These are phyloP conservation scores for Elsinoe arachidis DNA, from an alignment of 2,329 filamentous ascomycete genomes.

Conservation along the genomic window DNA sequence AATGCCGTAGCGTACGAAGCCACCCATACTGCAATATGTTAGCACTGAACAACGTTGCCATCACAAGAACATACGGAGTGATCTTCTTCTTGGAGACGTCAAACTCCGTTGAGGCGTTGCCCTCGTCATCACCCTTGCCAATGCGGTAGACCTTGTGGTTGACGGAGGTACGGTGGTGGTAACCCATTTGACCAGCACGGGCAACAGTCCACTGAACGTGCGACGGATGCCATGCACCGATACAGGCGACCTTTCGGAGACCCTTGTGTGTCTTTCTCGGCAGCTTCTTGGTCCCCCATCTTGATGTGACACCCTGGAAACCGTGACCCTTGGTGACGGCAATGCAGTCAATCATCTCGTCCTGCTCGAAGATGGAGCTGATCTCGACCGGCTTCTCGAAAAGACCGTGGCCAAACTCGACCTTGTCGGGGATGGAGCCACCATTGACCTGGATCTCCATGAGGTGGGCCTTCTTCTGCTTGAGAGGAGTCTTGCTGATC, in stretches of 20 bases:
- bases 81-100: constrained; percentile 99
- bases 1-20: constrained; percentile 98
- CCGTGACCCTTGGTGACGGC: constrained; percentile 99
- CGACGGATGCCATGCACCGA: constrained; percentile 99
- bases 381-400: constrained; percentile 99
- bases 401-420: constrained; percentile 85
- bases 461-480: constrained; percentile 99
- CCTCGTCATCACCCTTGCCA: constrained; percentile 82
- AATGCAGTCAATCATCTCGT: constrained; percentile 99
- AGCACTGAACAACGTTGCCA: constrained; percentile 21
- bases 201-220: constrained; percentile 99
- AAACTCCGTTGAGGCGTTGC: constrained; percentile 88
- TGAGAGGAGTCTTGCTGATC: constrained; percentile 97
- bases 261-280: constrained; percentile 99
- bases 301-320: constrained; percentile 90
- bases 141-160: constrained; percentile 99
- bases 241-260: constrained; percentile 99
- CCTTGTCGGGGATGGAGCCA: constrained; percentile 91
- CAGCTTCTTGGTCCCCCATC: constrained; percentile 99
- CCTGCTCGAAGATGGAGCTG: constrained; percentile 93
- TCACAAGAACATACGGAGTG: constrained; percentile 72
- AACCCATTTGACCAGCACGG: constrained; percentile 98
- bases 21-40: constrained; percentile 66
- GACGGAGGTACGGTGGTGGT: constrained; percentile 99
- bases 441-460: constrained; percentile 99